Evolutionary conservation across 73 alveolate genomes (phyloP).

Genomic region (Stentor coeruleus): DNA sequence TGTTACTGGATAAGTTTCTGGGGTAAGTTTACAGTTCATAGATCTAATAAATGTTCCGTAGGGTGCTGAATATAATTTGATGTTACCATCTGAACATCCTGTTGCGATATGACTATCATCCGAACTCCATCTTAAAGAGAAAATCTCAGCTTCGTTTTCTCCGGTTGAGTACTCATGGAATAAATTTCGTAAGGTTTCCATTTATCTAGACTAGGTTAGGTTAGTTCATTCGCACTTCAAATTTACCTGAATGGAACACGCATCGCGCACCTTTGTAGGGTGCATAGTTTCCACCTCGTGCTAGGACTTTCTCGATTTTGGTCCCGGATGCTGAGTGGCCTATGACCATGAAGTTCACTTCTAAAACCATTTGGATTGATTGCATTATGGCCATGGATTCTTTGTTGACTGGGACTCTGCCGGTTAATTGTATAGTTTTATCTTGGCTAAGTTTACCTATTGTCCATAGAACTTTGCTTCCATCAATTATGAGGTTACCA

Average conservation of each 20-base stretch:
- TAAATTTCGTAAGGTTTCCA: background rate
- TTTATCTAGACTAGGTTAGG: background rate
- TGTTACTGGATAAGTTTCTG: constrained; percentile 68
- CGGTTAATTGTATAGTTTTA: background rate
- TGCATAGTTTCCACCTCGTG: constrained; percentile 25
- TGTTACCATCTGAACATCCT: constrained; percentile 1
- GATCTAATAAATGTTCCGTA: background rate
- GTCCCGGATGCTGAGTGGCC: constrained; percentile 25
- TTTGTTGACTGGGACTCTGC: constrained; percentile 10
- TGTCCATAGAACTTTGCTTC: background rate
- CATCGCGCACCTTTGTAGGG: constrained; percentile 34
- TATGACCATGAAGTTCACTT: constrained; percentile 1
- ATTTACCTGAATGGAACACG: constrained; percentile 24
- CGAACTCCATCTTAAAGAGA: constrained; percentile 1
- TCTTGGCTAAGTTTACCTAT: background rate
- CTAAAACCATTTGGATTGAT: background rate
- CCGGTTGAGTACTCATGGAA: background rate
- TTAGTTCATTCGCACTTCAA: constrained; percentile 15
- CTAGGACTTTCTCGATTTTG: constrained; percentile 24
- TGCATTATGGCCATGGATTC: constrained; percentile 5
- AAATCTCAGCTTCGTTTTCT: background rate
- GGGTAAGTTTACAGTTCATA: background rate
- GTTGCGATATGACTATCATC: background rate
- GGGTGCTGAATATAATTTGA: background rate
- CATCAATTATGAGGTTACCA: constrained; percentile 23